Evolutionary conservation across 176 grass and related monocot genomes (phyloP).

Genomic region (Echinochloa phyllopogon): DNA sequence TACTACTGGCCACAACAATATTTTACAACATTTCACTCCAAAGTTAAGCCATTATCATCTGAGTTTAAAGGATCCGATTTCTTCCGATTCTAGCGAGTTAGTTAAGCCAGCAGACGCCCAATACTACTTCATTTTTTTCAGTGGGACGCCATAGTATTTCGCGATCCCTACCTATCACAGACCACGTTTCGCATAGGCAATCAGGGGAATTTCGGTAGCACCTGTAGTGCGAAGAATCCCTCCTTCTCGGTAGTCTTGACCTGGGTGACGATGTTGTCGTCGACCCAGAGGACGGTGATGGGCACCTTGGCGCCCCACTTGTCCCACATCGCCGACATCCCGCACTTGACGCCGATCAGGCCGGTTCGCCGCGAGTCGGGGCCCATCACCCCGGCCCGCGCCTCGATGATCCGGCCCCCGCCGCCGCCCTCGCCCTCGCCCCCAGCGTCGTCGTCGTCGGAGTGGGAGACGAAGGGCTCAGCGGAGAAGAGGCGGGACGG

Average conservation of each 20-base stretch:
- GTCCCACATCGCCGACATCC: conserved; percentile 96
- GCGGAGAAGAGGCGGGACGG: conserved; percentile 60
- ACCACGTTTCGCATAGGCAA: background rate
- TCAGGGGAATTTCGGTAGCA: conserved; percentile 26
- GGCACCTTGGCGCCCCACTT: conserved; percentile 97
- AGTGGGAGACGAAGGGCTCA: conserved; percentile 55
- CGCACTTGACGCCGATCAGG: conserved; percentile 90
- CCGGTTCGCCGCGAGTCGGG: conserved; percentile 74
- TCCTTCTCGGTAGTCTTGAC: conserved; percentile 95
- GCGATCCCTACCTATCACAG: background rate
- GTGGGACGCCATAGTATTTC: background rate
- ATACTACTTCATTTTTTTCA: background rate
- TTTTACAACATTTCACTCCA: background rate
- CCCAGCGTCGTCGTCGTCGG: conserved; percentile 44
- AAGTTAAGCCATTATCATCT: conserved; percentile 1
- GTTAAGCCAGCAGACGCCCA: background rate
- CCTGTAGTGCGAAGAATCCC: conserved; percentile 89
- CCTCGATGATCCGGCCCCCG: conserved; percentile 66
- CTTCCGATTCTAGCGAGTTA: background rate
- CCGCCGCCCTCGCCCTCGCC: conserved; percentile 27
- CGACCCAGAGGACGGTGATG: conserved; percentile 87
- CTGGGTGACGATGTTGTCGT: conserved; percentile 95
- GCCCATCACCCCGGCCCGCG: conserved; percentile 60
- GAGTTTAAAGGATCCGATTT: background rate
- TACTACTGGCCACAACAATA: background rate